Evolutionary conservation across 129 eudicot genomes (phyloP).

Genomic region (Daucus carota): DNA sequence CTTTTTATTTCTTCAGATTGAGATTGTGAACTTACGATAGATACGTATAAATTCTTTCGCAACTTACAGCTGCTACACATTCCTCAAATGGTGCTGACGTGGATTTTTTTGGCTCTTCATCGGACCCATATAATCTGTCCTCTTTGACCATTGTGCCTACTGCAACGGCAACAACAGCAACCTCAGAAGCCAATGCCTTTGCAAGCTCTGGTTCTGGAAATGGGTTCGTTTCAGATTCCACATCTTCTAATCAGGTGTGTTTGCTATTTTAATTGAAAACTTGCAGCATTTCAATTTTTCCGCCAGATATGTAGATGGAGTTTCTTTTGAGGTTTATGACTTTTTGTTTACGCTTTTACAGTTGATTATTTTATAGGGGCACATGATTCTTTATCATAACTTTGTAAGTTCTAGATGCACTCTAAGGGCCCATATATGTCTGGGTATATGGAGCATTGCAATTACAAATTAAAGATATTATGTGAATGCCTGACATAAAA

Average conservation of each 20-base stretch:
- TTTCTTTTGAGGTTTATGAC: background rate
- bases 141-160: conserved; percentile 61
- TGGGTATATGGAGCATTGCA: background rate
- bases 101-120: conserved; percentile 69
- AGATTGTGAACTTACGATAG: background rate
- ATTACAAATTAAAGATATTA: background rate
- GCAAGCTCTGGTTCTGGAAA: conserved; percentile 36
- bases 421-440: background rate
- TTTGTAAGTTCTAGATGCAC: background rate
- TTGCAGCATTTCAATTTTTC: background rate
- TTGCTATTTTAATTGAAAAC: background rate
- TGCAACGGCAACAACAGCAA: conserved; percentile 17
- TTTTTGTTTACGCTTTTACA: background rate
- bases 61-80: conserved; percentile 45
- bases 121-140: conserved; percentile 53
- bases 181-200: conserved; percentile 41
- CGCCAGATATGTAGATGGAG: background rate
- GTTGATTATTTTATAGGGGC: background rate
- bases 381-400: background rate
- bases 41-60: background rate
- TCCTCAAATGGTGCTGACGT: conserved; percentile 47
- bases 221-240: conserved; percentile 36
- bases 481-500: background rate
- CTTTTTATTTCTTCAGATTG: background rate
- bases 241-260: conserved; percentile 57